Percentiles rank a stretch among this genome's conserved stretches.
Evolutionary conservation across 768 basidiomycete genomes (phyloP).

Genomic region (Collybiopsis confluens): DNA sequence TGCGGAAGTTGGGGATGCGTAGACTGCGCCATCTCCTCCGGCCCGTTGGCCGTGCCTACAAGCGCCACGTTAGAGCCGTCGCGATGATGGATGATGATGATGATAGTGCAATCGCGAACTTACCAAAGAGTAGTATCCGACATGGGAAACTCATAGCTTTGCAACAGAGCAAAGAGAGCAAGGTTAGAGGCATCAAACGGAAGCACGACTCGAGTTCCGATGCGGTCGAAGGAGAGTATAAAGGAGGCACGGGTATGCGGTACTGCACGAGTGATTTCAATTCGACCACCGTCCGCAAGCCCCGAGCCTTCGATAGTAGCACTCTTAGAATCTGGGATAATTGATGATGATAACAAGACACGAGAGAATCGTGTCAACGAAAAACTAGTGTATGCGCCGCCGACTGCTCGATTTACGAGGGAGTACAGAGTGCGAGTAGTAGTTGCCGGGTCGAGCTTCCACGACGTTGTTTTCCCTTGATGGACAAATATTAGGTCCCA

Average conservation of each 20-base stretch:
- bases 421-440: conserved; percentile 17
- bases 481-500: conserved; percentile 12
- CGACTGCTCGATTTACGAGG: conserved; percentile 20
- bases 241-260: conserved; percentile 12
- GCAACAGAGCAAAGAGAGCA: background rate
- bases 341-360: background rate
- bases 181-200: conserved; percentile 16
- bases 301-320: conserved; percentile 9
- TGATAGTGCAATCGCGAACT: background rate
- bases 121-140: background rate
- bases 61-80: too few species aligned
- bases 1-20: background rate
- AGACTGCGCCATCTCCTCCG: background rate
- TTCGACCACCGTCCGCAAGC: conserved; percentile 13
- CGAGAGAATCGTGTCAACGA: background rate
- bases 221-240: conserved; percentile 10
- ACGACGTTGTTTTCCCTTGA: conserved; percentile 8
- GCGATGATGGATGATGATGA: background rate
- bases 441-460: conserved; percentile 13
- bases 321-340: conserved; percentile 11
- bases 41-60: background rate
- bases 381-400: conserved; percentile 15
- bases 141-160: background rate
- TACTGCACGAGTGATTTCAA: conserved; percentile 10
- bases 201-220: conserved; percentile 7